Conservation (phyloP, 192 early-diverging fungal species). For the Backusella morwellensis region DNA sequence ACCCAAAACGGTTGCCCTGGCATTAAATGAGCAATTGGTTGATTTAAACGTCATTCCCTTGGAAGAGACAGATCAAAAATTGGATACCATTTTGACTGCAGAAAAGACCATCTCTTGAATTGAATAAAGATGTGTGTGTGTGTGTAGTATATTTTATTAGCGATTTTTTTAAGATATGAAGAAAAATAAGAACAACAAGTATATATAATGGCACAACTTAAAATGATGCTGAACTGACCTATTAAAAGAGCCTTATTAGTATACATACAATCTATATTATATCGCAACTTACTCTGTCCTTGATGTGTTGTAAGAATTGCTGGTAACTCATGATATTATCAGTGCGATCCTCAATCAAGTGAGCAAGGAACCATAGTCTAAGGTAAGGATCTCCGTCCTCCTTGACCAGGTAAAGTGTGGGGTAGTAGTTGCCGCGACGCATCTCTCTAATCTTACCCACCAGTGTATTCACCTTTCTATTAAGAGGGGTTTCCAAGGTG, state of each 20-base stretch:
- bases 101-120: neutral
- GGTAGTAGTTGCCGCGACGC: slow-evolving; percentile 68
- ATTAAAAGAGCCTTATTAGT: no score
- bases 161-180: neutral
- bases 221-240: slow-evolving; percentile 14
- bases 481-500: slow-evolving; percentile 66
- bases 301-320: slow-evolving; percentile 72
- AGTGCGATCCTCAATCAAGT: slow-evolving; percentile 91
- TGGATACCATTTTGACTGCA: slow-evolving; percentile 31
- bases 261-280: no score
- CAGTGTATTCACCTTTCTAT: slow-evolving; percentile 70
- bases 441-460: slow-evolving; percentile 69
- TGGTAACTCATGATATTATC: slow-evolving; percentile 74
- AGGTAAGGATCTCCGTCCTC: slow-evolving; percentile 87
- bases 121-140: neutral
- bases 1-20: slow-evolving; percentile 39
- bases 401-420: slow-evolving; percentile 81
- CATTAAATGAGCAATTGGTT: slow-evolving; percentile 44
- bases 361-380: slow-evolving; percentile 81
- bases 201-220: neutral
- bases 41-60: slow-evolving; percentile 28
- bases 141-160: slow-evolving; percentile 4
- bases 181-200: neutral
- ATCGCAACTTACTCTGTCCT: slow-evolving; percentile 57
- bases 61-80: slow-evolving; percentile 29